These are phyloP conservation scores for Fusarium decemcellulare DNA, from an alignment of 2,329 filamentous ascomycete species.

Conservation along the genomic window DNA sequence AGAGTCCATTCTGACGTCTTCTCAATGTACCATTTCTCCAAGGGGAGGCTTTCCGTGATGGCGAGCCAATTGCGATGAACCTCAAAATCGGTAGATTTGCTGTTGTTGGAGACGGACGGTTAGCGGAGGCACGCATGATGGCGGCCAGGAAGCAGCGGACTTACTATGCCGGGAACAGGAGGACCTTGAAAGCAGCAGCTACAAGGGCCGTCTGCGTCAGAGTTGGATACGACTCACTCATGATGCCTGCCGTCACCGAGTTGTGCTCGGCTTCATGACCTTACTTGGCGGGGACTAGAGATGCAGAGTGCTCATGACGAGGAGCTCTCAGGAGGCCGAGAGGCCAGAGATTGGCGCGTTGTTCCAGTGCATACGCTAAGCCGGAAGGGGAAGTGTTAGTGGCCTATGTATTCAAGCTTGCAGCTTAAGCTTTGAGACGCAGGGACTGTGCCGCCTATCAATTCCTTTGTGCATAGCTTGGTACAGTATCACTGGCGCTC, in stretches of 20 bases:
- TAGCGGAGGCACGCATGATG: slow-evolving; percentile 11
- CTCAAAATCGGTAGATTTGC: slow-evolving; percentile 99
- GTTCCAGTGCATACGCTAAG: slow-evolving; percentile 33
- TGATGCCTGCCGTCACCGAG: slow-evolving; percentile 55
- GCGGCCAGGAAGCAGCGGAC: slow-evolving; percentile 52
- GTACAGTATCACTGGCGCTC: not conserved
- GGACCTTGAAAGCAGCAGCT: slow-evolving; percentile 89
- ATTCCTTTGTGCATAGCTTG: not conserved
- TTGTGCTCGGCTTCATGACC: slow-evolving; percentile 44
- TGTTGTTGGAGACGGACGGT: slow-evolving; percentile 63
- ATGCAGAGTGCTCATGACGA: slow-evolving; percentile 32
- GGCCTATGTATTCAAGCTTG: not conserved
- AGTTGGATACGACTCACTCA: slow-evolving; percentile 89
- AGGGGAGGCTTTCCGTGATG: slow-evolving; percentile 89
- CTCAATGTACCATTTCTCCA: slow-evolving; percentile 96
- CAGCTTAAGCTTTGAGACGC: not conserved
- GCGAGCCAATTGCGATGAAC: slow-evolving; percentile 99
- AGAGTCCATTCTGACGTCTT: slow-evolving; percentile 99
- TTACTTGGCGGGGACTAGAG: slow-evolving; percentile 19
- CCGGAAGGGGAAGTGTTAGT: slow-evolving; percentile 13
- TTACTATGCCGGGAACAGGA: slow-evolving; percentile 95
- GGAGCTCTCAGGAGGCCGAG: slow-evolving; percentile 17
- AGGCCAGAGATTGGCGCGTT: slow-evolving; percentile 37
- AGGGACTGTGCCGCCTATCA: not conserved
- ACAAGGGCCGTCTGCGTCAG: slow-evolving; percentile 89